Evolutionary conservation across 169 alveolate genomes (phyloP).

Genomic region (Eimeria tenella): DNA sequence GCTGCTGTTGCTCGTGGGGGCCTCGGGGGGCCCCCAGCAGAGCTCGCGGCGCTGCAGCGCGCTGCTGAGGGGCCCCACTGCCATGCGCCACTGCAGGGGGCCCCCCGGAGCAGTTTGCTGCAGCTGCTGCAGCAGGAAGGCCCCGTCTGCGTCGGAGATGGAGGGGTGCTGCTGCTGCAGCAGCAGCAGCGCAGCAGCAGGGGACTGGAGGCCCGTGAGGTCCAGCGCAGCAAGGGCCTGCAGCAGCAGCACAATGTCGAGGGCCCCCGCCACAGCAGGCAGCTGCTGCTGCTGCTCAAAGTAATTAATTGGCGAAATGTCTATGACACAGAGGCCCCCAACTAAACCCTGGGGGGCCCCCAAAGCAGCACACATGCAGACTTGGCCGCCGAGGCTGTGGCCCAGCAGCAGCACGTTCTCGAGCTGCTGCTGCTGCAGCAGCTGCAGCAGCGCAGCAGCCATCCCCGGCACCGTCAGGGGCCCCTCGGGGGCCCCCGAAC

Average conservation of each 20-base stretch:
- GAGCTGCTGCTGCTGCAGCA: background rate
- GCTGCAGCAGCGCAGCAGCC: background rate
- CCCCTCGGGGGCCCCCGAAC: background rate
- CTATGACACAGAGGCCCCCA: background rate
- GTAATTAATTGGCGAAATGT: background rate
- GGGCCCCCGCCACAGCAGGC: background rate
- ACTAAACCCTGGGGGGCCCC: background rate
- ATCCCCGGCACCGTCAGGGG: background rate
- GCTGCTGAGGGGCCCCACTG: background rate
- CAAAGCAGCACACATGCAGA: constrained; percentile 27
- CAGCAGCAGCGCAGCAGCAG: background rate
- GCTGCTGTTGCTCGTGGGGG: background rate
- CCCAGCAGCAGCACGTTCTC: background rate
- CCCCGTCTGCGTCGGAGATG: no score
- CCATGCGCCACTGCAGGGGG: background rate
- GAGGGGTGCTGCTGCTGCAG: background rate
- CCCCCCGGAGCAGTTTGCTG: background rate
- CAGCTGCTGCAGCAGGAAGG: no score
- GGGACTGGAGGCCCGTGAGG: background rate
- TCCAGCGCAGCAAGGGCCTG: background rate
- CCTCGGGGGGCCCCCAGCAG: background rate
- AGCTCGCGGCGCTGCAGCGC: background rate
- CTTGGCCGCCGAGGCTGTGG: constrained; percentile 50
- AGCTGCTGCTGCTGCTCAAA: background rate
- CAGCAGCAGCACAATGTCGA: background rate